Evolutionary conservation across 768 basidiomycete species (phyloP), one percentile per base, ranked within the genome.

Genomic region (Phlegmacium glaucopus): DNA sequence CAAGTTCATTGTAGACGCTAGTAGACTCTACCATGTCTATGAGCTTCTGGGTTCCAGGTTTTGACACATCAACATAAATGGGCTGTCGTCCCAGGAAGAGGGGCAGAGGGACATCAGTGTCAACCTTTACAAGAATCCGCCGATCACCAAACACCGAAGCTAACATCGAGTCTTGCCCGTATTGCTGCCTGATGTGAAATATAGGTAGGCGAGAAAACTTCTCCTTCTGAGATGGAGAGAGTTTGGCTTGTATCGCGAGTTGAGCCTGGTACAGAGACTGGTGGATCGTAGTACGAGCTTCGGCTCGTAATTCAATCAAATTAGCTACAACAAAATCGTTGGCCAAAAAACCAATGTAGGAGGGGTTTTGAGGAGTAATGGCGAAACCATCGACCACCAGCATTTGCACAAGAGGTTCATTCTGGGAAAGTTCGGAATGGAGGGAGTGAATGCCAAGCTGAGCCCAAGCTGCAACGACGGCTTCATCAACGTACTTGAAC

Each of bases 11-110:
- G 9, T 26, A 41, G 11, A 15, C 25, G 3, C 18, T n/a, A 25
- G 26, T 34, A 6, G 12, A 25, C 4, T 50, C 50, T 26, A 53
- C 39, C 18, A 55, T 17, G 12, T 25, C 11, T 11, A 45, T 26
- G 15, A 55, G 27, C n/a, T 27, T 11, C 8, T 15, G 38, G 1
- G 54, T 55, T 7, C n/a, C n/a, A 15, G 12, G 30, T 22, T 50
- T 47, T 13, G 39, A 22, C 27, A 50, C 43, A 29, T 54, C 50
- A 2, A 57, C 40, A 46, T 52, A 57, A 28, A 48, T 44, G 22
- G 15, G 35, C 47, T 9, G 35, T n/a, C 1, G 42, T 29, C 12
- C 28, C 5, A 5, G 13, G 3, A 39, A 43, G 22, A 41, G 11
- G 9, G 56, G 52, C 12, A 54, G 45, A 18, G 52, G 56, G 30